Base-by-base conservation (phyloP, 2,329 filamentous ascomycete species). In the Scedosporium minutisporum region DNA sequence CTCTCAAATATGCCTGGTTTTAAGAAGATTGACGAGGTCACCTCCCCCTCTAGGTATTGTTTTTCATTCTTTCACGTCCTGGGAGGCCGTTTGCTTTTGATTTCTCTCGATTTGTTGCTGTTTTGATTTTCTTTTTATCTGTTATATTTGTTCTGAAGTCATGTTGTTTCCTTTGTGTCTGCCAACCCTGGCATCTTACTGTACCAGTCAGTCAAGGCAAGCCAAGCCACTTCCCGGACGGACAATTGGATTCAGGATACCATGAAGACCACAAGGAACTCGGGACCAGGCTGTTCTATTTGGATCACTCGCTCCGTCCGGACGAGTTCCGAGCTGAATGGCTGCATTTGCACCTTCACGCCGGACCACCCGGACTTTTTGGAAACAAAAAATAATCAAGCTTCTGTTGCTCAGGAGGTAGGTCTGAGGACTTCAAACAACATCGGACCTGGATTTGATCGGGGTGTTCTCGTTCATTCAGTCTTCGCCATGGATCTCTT, bases 1-100 rank as follows among this genome's bases (percentile, higher is more conserved):
- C 21, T 61, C 60, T 61, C 60, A 51, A 61, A 61, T 21, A 62
- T 66, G 60, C 62, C 64, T 48, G 59, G 62, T 58, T 41, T 53
- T 38, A 60, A 60, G 71, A 60, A 60, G 71, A 78, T 83, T 75
- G 81, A 83, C 73, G 81, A 85, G 75, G 80, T 82, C 75, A 78
- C 82, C 72, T 82, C 80, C 71, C 79, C 83, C 72, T 78, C 81
- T 77, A 86, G 83, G 83, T 86, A 86, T 77, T 83, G 80, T 78
- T 79, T 79, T 79, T 77, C 73, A 73, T 78, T 77, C 73, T 69
- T 69, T 68, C 66, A 72, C 68, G 74, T 69, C 67, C 67, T 66
- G 67, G 64, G 61, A 62, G 61, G 61, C 61, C 61, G 58, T 62
- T 63, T 57, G 59, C 62, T 59, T 65, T 62, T 61, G 55, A 33